Evolutionary conservation across 768 basidiomycete species (phyloP).

Genomic region (Podaxis sp.): DNA sequence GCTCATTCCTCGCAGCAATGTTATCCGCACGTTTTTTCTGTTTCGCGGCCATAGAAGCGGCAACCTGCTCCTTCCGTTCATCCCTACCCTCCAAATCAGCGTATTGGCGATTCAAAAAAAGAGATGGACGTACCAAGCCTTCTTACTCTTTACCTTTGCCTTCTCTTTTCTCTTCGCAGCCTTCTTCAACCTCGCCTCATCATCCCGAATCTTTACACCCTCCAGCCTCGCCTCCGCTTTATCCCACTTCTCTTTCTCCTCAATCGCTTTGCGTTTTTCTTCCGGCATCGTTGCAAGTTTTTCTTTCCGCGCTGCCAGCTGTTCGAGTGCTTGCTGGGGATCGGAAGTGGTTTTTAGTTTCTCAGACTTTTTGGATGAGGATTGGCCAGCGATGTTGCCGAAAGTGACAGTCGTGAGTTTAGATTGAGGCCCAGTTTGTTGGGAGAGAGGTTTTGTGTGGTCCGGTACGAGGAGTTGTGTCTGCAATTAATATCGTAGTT

Average conservation of each 20-base stretch:
- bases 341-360: slow-evolving; percentile 74
- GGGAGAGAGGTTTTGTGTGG: slow-evolving; percentile 26
- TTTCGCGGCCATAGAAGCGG: slow-evolving; percentile 74
- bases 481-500: slow-evolving; percentile 33
- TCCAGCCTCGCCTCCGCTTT: slow-evolving; percentile 87
- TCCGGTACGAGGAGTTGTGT: slow-evolving; percentile 75
- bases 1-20: slow-evolving; percentile 82
- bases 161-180: slow-evolving; percentile 92
- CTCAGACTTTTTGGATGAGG: slow-evolving; percentile 48
- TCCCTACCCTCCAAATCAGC: slow-evolving; percentile 51
- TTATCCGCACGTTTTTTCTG: slow-evolving; percentile 93
- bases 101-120: background rate
- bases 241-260: slow-evolving; percentile 86
- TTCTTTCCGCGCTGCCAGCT: slow-evolving; percentile 74
- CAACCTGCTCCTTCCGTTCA: slow-evolving; percentile 79
- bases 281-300: slow-evolving; percentile 76
- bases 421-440: slow-evolving; percentile 31
- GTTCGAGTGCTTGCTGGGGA: slow-evolving; percentile 81
- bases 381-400: slow-evolving; percentile 53
- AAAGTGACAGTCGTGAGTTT: slow-evolving; percentile 69
- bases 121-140: slow-evolving; percentile 66
- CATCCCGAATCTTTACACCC: slow-evolving; percentile 90
- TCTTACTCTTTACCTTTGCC: slow-evolving; percentile 80
- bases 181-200: slow-evolving; percentile 84
- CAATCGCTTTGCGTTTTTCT: slow-evolving; percentile 77